Conservation (phyloP, 164 flowering plant genomes). For the Euptelea pleiosperma region DNA sequence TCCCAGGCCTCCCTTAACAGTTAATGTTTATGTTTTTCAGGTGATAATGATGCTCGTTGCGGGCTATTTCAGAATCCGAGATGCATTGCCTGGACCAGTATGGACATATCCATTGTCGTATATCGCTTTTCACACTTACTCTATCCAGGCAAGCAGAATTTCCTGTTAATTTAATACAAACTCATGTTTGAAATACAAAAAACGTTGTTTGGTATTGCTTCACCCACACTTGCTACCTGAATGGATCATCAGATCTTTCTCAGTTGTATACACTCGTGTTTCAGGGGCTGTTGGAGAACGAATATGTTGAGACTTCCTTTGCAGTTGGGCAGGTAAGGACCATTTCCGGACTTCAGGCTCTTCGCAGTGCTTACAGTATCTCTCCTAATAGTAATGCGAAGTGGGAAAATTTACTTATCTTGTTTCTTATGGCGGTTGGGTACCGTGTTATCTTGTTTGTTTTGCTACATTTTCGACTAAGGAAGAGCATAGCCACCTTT, state of each 20-base stretch:
- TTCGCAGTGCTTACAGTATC: slow-evolving; percentile 60
- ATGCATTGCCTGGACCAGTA: slow-evolving; percentile 64
- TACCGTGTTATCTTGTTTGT: slow-evolving; percentile 63
- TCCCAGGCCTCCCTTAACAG: neutral
- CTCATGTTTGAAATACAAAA: too few species aligned
- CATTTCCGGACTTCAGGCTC: slow-evolving; percentile 81
- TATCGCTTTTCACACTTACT: slow-evolving; percentile 86
- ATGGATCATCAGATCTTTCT: neutral
- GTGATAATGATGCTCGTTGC: slow-evolving; percentile 94
- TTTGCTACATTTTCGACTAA: slow-evolving; percentile 52
- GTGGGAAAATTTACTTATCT: slow-evolving; percentile 73
- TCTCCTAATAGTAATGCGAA: slow-evolving; percentile 57
- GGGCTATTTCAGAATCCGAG: slow-evolving; percentile 83
- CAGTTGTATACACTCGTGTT: slow-evolving; percentile 11
- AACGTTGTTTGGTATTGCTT: too few species aligned
- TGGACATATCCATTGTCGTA: slow-evolving; percentile 97
- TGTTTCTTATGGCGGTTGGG: slow-evolving; percentile 73
- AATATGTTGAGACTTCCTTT: slow-evolving; percentile 73
- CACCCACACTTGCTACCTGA: neutral
- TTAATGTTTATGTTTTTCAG: slow-evolving; percentile 40
- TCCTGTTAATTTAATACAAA: too few species aligned
- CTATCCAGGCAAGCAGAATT: slow-evolving; percentile 79
- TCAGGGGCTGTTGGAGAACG: slow-evolving; percentile 95
- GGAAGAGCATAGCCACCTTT: slow-evolving; percentile 26
- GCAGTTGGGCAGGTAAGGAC: slow-evolving; percentile 87